Base-by-base conservation (phyloP, 2,329 filamentous ascomycete genomes). In the Penicillium sp. region DNA sequence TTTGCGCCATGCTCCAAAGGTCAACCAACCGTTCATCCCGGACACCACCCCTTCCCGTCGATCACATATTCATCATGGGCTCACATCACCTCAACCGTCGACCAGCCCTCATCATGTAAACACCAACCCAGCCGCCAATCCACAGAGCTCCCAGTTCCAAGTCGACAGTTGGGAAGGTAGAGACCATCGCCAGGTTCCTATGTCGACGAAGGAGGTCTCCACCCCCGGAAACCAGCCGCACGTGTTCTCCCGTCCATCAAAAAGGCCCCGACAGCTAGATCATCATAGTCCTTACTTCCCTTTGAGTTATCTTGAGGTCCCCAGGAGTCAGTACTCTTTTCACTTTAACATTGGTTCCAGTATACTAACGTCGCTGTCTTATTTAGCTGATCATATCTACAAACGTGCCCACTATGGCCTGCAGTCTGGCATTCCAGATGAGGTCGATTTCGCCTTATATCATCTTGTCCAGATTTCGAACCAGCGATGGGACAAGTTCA, bases 381-480 rank as follows among this genome's bases (percentile, higher is more conserved):
- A 48, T 56, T 53, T 62, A 72, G 73, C 70, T 56, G 65, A 67
- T 57, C 63, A 95, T 64, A 95, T 96, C 56, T 97, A 96, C 65
- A 86, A 92, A 41, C 85, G 91, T 36, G 95, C 89, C 55, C 79
- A 95, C 31, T 84, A 91, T 59, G 86, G 91, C 4, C 75, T 99
- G 22, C 87, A 88, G 54, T 95, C 89, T 12, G 82, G 83, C 2
- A 82, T 95, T 22, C 80, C 80, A 3, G 80, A 84, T 11, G 92
- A 99, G 66, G 87, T 96, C 62, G 84, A 89, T n/a, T 97, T 95
- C 71, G 92, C 90, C 0, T 76, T 97, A 10, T 89, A 95, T 61
- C 92, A 97, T 62, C 75, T 97, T 3, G 90, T 97, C 52, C 95
- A 95, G 67, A 96, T 97, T 25, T 96, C 91, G 0, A 93, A 86